Evolutionary conservation across 1,284 basidiomycete genomes (phyloP), one percentile per base, ranked within the genome.

Genomic region (Coniophora puteana): DNA sequence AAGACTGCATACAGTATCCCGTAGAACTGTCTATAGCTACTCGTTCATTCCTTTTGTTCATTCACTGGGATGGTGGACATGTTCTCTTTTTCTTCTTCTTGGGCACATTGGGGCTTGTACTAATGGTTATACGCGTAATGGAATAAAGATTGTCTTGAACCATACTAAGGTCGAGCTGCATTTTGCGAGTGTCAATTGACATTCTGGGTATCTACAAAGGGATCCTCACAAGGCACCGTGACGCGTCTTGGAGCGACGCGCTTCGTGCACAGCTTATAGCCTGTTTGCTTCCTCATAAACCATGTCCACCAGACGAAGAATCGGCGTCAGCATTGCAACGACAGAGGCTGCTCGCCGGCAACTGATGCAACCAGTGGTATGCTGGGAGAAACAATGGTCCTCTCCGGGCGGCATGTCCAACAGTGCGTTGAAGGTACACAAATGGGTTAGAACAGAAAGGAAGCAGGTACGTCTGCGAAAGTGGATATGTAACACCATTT

Each of bases 341-440:
- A 83, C 84, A 3, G 86, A 89, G 61, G 83, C 83, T 38, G 84
- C 84, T 27, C 74, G 86, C 22, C 71, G 85, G 45, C 83, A 87
- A 61, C 68, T 89, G 16, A 89, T 89, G 83, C 80, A 84, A 53
- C 86, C 85, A 5, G 86, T 88, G 22, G 74, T 72, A 28, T 83
- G 78, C 47, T 89, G 84, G 85, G 85, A 88, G 61, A 84, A 81
- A 62, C 65, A 69, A 20, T 84, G 82, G 81, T 66, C 73, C 5
- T 55, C 69, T 16, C 74, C 80, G 27, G 78, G 80, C 44, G 69
- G 67, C 41, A 64, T 71, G 21, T 52, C 73, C 18, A 74, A 74
- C 25, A 73, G 83, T n/a, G 71, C 65, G 10, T 59, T 89, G 32
- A 82, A 78, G 51, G 68, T 87, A 16, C 77, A 70, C 55, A 81